These are phyloP conservation scores for Nitzschia palea DNA, from an alignment of 108 stramenopile genomes.

Conservation along the genomic window DNA sequence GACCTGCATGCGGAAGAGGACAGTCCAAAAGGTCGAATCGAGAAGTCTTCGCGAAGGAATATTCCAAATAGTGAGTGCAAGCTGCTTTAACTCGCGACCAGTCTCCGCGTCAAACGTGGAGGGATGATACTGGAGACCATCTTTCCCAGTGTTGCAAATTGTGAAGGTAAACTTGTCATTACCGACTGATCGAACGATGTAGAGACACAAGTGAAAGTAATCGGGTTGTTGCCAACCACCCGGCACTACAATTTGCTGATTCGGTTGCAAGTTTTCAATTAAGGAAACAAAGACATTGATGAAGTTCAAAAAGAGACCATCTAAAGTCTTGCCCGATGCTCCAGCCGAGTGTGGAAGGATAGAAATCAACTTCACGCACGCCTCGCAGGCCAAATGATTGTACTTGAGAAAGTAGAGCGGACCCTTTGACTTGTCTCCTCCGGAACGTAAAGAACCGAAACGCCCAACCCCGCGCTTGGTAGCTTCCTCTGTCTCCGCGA, in stretches of 20 bases:
- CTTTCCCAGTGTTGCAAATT: conserved; percentile 82
- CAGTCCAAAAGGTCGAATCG: conserved; percentile 87
- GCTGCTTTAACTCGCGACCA: conserved; percentile 80
- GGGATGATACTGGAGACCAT: conserved; percentile 87
- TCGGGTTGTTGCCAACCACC: conserved; percentile 92
- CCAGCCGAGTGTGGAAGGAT: conserved; percentile 84
- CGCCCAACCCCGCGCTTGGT: conserved; percentile 39
- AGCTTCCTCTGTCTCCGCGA: conserved; percentile 58
- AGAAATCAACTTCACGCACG: conserved; percentile 81
- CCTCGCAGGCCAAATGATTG: conserved; percentile 83
- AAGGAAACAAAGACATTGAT: conserved; percentile 86
- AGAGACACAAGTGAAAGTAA: conserved; percentile 74
- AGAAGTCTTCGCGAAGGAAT: conserved; percentile 70
- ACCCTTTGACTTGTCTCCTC: conserved; percentile 21
- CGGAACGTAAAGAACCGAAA: conserved; percentile 23
- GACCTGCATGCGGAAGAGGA: conserved; percentile 90
- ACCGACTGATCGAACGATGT: conserved; percentile 77
- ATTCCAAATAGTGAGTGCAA: conserved; percentile 85
- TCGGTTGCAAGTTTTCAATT: conserved; percentile 69
- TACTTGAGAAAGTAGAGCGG: conserved; percentile 58
- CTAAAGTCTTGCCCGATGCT: conserved; percentile 71
- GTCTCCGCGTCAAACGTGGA: conserved; percentile 79
- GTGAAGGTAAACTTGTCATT: conserved; percentile 80
- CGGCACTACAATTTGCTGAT: conserved; percentile 82
- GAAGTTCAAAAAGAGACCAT: conserved; percentile 83